Percentiles rank a stretch among this genome's conserved stretches.
These are phyloP conservation scores for Tricharina praecox DNA, from an alignment of 495 filamentous ascomycete genomes.

Conservation along the genomic window DNA sequence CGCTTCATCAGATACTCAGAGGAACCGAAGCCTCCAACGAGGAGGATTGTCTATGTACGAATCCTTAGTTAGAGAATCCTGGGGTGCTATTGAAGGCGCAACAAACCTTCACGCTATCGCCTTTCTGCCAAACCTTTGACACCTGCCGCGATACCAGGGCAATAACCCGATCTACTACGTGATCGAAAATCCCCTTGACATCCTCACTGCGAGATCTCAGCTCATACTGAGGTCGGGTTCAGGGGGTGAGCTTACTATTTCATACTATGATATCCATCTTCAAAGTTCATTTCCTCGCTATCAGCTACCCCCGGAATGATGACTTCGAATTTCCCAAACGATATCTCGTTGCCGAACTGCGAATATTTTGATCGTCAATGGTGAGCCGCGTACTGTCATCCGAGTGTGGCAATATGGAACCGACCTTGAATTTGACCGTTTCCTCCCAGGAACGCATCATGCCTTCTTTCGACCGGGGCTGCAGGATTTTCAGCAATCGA, in stretches of 20 bases:
- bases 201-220: neutral
- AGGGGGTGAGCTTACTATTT: slow-evolving; percentile 21
- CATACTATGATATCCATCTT: slow-evolving; percentile 49
- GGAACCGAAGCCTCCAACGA: slow-evolving; percentile 55
- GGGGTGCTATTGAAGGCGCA: neutral
- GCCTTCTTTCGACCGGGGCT: slow-evolving; percentile 20
- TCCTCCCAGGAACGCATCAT: slow-evolving; percentile 28
- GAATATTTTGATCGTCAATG: neutral
- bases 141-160: slow-evolving; percentile 44
- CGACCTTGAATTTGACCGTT: neutral
- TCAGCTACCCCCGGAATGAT: slow-evolving; percentile 53
- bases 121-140: neutral
- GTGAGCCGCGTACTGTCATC: no score
- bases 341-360: slow-evolving; percentile 23
- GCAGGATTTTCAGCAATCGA: neutral
- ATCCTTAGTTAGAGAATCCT: no score
- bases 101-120: neutral
- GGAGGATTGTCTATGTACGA: slow-evolving; percentile 36
- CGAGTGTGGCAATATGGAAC: neutral
- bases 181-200: slow-evolving; percentile 39
- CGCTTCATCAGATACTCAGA: slow-evolving; percentile 49
- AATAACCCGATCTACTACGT: slow-evolving; percentile 40
- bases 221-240: neutral
- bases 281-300: slow-evolving; percentile 44
- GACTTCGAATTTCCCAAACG: slow-evolving; percentile 21